These are phyloP conservation scores for Podospora bellae-mahoneyi DNA, from an alignment of 495 filamentous ascomycete genomes.

Conservation along the genomic window DNA sequence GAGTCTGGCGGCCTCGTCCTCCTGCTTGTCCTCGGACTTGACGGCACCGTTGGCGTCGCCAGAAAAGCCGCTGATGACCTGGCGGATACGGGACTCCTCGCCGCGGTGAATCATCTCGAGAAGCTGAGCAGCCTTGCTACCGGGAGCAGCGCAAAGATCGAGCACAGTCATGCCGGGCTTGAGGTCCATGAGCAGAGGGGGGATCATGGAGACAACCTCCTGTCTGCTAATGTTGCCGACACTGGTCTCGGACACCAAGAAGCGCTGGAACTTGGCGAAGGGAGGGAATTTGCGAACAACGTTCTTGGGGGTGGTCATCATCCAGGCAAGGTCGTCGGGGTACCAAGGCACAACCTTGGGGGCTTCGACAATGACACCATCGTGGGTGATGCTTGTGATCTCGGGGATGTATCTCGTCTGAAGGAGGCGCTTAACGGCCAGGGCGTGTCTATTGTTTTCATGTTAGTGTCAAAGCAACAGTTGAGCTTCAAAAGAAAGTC, in stretches of 20 bases:
- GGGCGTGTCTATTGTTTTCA: slow-evolving; percentile 59
- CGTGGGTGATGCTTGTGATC: slow-evolving; percentile 73
- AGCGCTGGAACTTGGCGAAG: slow-evolving; percentile 93
- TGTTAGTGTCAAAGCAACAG: slow-evolving; percentile 12
- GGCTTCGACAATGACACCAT: slow-evolving; percentile 75
- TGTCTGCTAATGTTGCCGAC: slow-evolving; percentile 96
- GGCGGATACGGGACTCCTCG: slow-evolving; percentile 76
- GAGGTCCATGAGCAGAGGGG: slow-evolving; percentile 87
- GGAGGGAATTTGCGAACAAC: slow-evolving; percentile 86
- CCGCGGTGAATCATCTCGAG: slow-evolving; percentile 91
- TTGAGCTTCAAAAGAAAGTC: background rate
- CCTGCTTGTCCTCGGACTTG: slow-evolving; percentile 46
- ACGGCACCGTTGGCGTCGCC: slow-evolving; percentile 48
- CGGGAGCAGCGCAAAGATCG: slow-evolving; percentile 94
- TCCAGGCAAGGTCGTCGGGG: slow-evolving; percentile 89
- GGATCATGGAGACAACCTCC: slow-evolving; percentile 98
- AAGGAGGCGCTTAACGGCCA: slow-evolving; percentile 79
- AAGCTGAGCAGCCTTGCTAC: slow-evolving; percentile 92
- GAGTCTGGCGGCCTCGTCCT: slow-evolving; percentile 47
- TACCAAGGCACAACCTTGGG: slow-evolving; percentile 83
- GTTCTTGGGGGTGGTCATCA: slow-evolving; percentile 93
- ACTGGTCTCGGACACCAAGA: slow-evolving; percentile 94
- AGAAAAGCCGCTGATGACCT: slow-evolving; percentile 53
- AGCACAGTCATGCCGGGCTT: slow-evolving; percentile 86
- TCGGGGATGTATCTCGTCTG: slow-evolving; percentile 86